These are phyloP conservation scores for Diophrys appendiculata DNA, from an alignment of 73 alveolate species.

Conservation along the genomic window DNA sequence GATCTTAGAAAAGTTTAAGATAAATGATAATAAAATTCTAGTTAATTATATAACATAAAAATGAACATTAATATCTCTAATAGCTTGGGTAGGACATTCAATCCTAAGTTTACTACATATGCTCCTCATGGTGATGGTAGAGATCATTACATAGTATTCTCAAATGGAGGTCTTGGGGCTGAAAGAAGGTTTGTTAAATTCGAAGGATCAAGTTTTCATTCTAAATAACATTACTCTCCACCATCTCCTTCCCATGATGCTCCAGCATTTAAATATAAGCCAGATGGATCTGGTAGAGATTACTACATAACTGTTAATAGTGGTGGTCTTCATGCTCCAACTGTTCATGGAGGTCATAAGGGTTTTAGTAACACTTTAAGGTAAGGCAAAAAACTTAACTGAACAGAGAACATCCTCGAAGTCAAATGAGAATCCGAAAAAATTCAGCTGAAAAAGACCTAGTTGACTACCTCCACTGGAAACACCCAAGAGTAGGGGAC, in stretches of 20 bases:
- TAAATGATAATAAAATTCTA: not conserved
- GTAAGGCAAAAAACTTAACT: no score
- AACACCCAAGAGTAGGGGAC: not conserved
- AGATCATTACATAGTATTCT: slow-evolving; percentile 43
- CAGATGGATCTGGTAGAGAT: slow-evolving; percentile 71
- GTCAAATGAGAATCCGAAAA: no score
- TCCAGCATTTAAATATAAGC: slow-evolving; percentile 18
- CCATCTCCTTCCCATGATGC: slow-evolving; percentile 52
- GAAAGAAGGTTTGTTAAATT: slow-evolving; percentile 18
- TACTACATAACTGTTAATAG: slow-evolving; percentile 46
- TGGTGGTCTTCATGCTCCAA: slow-evolving; percentile 46
- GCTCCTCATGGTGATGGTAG: slow-evolving; percentile 59
- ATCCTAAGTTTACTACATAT: slow-evolving; percentile 36
- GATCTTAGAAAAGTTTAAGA: no score
- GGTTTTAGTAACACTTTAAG: not conserved
- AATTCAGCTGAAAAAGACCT: slow-evolving; percentile 4
- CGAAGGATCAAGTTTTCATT: slow-evolving; percentile 23
- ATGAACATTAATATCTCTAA: not conserved
- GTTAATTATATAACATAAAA: not conserved
- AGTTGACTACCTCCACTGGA: slow-evolving; percentile 5
- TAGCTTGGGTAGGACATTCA: slow-evolving; percentile 16
- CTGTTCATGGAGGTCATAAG: not conserved
- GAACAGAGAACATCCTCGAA: no score
- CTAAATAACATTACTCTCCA: not conserved
- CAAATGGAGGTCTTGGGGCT: slow-evolving; percentile 54